These are phyloP conservation scores for Fusarium palustre DNA, from an alignment of 2,329 filamentous ascomycete genomes.

Conservation along the genomic window DNA sequence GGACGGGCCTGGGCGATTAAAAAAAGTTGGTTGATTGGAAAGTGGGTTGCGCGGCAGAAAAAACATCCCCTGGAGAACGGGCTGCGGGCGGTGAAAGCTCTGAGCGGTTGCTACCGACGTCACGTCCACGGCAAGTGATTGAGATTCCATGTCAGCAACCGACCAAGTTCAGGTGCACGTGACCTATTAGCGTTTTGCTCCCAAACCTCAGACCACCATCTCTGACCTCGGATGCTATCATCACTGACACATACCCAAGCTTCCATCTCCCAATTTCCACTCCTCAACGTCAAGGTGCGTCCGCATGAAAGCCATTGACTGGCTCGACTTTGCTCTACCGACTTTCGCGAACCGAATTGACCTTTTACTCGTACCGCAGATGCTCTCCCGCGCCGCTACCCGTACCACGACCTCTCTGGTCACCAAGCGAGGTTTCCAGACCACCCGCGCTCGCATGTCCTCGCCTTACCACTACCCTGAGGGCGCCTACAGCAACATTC, in stretches of 20 bases:
- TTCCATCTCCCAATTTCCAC: slow-evolving; percentile 46
- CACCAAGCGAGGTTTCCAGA: slow-evolving; percentile 93
- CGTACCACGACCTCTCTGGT: slow-evolving; percentile 75
- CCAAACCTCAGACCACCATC: slow-evolving; percentile 50
- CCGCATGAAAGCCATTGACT: slow-evolving; percentile 16
- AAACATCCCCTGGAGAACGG: slow-evolving; percentile 34
- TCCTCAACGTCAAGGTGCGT: slow-evolving; percentile 47
- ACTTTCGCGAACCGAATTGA: slow-evolving; percentile 56
- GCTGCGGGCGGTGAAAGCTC: slow-evolving; percentile 39
- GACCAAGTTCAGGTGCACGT: slow-evolving; percentile 35
- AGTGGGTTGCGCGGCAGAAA: slow-evolving; percentile 49
- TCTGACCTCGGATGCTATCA: slow-evolving; percentile 46
- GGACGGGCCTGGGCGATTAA: slow-evolving; percentile 39
- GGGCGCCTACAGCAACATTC: slow-evolving; percentile 92
- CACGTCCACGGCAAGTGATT: slow-evolving; percentile 16
- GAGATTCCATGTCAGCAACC: slow-evolving; percentile 17
- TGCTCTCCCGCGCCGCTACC: slow-evolving; percentile 80
- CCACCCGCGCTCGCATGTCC: slow-evolving; percentile 84
- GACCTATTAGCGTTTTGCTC: slow-evolving; percentile 46
- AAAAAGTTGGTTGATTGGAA: slow-evolving; percentile 43
- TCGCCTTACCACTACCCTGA: slow-evolving; percentile 99
- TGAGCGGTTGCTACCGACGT: slow-evolving; percentile 40
- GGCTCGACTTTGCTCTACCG: background rate
- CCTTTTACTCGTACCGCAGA: slow-evolving; percentile 63
- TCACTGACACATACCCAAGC: slow-evolving; percentile 46